Evolutionary conservation across 2,329 filamentous ascomycete genomes (phyloP).

Genomic region (Bertia moriformis): DNA sequence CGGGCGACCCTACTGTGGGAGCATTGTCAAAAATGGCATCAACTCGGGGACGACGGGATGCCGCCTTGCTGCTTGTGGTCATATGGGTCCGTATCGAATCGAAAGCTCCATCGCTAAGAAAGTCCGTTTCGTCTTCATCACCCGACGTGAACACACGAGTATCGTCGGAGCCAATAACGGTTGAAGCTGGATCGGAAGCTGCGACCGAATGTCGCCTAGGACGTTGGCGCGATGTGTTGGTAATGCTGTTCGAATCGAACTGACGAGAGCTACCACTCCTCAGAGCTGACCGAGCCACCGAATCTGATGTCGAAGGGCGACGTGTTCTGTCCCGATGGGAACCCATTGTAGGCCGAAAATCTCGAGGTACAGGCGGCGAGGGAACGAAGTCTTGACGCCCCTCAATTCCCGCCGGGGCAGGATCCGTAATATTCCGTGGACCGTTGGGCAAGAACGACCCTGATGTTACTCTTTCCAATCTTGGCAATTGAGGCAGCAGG

Average conservation of each 20-base stretch:
- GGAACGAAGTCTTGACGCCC: neutral
- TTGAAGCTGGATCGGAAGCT: conserved; percentile 42
- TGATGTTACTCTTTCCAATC: too few species aligned
- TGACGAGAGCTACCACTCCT: conserved; percentile 1
- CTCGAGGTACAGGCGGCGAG: neutral
- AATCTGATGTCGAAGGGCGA: neutral
- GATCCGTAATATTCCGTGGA: conserved; percentile 22
- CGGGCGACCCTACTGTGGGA: neutral
- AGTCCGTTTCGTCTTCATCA: conserved; percentile 46
- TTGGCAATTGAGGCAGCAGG: too few species aligned
- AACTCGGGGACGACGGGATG: neutral
- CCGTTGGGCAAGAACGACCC: too few species aligned
- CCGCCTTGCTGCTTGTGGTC: conserved; percentile 12
- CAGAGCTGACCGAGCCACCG: conserved; percentile 9
- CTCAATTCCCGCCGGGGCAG: neutral
- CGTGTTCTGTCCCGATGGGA: neutral
- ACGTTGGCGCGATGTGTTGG: conserved; percentile 19
- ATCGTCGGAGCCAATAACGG: conserved; percentile 45
- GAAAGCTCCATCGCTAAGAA: conserved; percentile 45
- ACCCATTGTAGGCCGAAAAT: conserved; percentile 1
- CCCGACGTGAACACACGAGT: conserved; percentile 36
- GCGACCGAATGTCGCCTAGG: conserved; percentile 37
- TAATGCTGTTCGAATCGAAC: conserved; percentile 10
- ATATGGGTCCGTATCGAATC: conserved; percentile 47
- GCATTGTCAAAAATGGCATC: neutral